Percentiles rank a stretch among this genome's conserved stretches.
Evolutionary conservation across 345 rosid species (phyloP).

Genomic region (Psidium friedrichsthalianum): DNA sequence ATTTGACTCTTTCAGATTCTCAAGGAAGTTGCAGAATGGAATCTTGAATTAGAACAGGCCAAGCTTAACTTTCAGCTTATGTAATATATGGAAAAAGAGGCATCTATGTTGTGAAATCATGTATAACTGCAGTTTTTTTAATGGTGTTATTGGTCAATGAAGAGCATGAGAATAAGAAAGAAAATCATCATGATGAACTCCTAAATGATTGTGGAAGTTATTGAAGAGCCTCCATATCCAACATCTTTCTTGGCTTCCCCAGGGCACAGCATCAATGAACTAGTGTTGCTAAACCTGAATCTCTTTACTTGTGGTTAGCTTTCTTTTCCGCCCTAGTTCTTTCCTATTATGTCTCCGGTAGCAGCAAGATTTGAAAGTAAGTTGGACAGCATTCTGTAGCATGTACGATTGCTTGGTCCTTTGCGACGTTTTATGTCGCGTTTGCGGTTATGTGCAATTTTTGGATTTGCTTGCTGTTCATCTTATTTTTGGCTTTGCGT

Average conservation of each 20-base stretch:
- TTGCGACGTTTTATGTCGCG: accelerated
- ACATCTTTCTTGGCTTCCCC: not conserved
- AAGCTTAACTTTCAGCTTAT: not conserved
- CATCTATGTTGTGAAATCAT: not conserved
- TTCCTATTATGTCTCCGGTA: not conserved
- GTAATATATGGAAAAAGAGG: not conserved
- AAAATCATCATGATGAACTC: not conserved
- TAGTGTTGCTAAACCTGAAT: not conserved
- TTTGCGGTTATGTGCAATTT: not conserved
- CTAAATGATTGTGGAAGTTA: not conserved
- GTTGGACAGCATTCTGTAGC: not conserved
- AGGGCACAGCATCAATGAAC: not conserved
- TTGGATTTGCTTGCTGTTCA: not conserved
- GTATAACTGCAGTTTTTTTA: not conserved
- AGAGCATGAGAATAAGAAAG: not conserved
- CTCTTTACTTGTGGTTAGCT: not conserved
- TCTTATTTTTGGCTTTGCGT: not conserved
- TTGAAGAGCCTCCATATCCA: not conserved
- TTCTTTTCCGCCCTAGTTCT: not conserved
- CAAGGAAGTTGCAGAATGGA: not conserved
- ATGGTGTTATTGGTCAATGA: not conserved
- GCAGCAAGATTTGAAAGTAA: not conserved
- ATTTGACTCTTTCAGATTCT: not conserved
- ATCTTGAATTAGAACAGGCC: not conserved
- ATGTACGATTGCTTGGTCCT: not conserved